Percentiles rank a stretch among this genome's conserved stretches.
phyloP scores from a whole-genome alignment of 1,284 basidiomycete species.

The Melampsora larici-populina region DNA sequence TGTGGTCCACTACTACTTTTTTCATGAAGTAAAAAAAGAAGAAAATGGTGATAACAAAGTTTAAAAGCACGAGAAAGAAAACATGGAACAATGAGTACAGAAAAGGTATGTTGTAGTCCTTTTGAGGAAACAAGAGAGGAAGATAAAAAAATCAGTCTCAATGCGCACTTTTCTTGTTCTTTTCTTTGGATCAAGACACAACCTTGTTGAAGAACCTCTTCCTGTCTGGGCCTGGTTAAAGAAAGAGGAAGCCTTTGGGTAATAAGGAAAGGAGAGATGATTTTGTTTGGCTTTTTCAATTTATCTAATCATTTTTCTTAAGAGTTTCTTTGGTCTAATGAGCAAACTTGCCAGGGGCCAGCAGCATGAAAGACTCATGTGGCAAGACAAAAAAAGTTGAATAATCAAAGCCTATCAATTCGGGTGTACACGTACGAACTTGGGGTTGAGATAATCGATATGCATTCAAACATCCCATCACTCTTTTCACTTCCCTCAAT shows the following conservation, averaged over 20 bases:
- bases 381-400: background rate
- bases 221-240: too few relatives aligned
- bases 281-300: background rate
- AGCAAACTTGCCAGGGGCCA: background rate
- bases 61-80: too few relatives aligned
- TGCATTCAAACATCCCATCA: background rate
- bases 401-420: background rate
- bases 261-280: background rate
- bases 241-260: background rate
- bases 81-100: background rate
- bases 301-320: background rate
- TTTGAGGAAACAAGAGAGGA: background rate
- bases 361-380: background rate
- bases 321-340: background rate
- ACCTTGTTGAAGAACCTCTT: too few relatives aligned
- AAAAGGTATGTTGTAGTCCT: background rate
- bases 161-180: constrained; percentile 5
- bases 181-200: too few relatives aligned
- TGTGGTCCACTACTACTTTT: too few relatives aligned
- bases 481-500: background rate
- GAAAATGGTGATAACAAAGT: too few relatives aligned
- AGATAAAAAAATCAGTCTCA: constrained; percentile 5
- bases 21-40: too few relatives aligned
- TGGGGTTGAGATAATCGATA: background rate
- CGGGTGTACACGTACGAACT: constrained; percentile 6